Evolutionary conservation across 345 rosid genomes (phyloP).

Genomic region (Linum tenue): DNA sequence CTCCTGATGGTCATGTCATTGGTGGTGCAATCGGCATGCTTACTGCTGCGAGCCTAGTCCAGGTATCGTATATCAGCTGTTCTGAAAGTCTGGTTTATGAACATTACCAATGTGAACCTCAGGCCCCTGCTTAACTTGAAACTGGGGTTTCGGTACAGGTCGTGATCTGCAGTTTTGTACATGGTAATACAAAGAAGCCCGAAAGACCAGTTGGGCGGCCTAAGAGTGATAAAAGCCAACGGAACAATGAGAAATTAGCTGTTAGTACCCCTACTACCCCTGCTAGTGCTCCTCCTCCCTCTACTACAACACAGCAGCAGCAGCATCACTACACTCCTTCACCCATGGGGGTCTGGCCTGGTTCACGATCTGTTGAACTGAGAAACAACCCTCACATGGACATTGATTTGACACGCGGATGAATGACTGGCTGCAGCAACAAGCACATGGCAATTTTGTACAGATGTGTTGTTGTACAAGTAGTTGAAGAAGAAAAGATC

Average conservation of each 20-base stretch:
- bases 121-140: background rate
- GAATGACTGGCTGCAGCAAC: constrained; percentile 39
- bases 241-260: constrained; percentile 25
- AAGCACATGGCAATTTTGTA: constrained; percentile 55
- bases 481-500: constrained; percentile 16
- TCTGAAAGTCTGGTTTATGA: too few relatives aligned
- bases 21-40: constrained; percentile 86
- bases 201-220: constrained; percentile 42
- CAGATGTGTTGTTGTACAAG: constrained; percentile 58
- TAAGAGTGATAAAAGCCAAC: constrained; percentile 33
- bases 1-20: constrained; percentile 82
- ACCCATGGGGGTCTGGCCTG: constrained; percentile 50
- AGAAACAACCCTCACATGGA: constrained; percentile 60
- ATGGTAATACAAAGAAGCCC: constrained; percentile 53
- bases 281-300: constrained; percentile 25
- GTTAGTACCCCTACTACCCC: constrained; percentile 16
- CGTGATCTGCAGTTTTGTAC: constrained; percentile 81
- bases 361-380: constrained; percentile 50
- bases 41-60: constrained; percentile 70
- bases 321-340: constrained; percentile 39
- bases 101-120: background rate
- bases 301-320: background rate
- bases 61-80: constrained; percentile 33
- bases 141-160: constrained; percentile 40
- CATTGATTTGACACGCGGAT: constrained; percentile 85